These are phyloP conservation scores for Avena atlantica DNA, from an alignment of 176 grass and related monocot genomes.

Conservation along the genomic window DNA sequence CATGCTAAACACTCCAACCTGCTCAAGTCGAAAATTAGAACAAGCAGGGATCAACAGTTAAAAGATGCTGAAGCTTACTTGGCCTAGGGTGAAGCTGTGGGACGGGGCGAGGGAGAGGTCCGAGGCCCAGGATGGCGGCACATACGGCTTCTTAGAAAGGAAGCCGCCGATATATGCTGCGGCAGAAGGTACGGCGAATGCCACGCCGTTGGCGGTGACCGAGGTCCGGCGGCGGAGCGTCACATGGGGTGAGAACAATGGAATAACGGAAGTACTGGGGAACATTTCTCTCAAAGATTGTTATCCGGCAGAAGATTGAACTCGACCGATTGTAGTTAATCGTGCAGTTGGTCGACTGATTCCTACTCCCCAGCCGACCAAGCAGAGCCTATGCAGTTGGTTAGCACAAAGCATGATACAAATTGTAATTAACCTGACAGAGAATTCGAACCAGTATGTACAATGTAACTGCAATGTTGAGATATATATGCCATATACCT, in stretches of 20 bases:
- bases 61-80: conserved; percentile 48
- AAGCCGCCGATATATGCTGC: conserved; percentile 54
- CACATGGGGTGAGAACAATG: background rate
- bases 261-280: background rate
- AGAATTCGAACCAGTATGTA: no score
- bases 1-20: background rate
- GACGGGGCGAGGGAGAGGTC: conserved; percentile 69
- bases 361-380: background rate
- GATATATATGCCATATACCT: no score
- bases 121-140: conserved; percentile 75
- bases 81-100: conserved; percentile 71
- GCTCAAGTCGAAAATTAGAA: background rate
- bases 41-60: background rate
- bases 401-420: no score
- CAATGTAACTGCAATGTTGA: no score
- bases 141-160: conserved; percentile 74
- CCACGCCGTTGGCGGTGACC: conserved; percentile 2
- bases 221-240: background rate
- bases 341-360: background rate
- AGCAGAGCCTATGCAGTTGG: background rate
- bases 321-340: background rate
- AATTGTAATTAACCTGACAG: no score
- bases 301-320: background rate
- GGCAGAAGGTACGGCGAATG: conserved; percentile 24
- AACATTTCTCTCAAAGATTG: background rate